phyloP scores from a whole-genome alignment of 2,329 filamentous ascomycete species.

The Didymella segeticola region DNA sequence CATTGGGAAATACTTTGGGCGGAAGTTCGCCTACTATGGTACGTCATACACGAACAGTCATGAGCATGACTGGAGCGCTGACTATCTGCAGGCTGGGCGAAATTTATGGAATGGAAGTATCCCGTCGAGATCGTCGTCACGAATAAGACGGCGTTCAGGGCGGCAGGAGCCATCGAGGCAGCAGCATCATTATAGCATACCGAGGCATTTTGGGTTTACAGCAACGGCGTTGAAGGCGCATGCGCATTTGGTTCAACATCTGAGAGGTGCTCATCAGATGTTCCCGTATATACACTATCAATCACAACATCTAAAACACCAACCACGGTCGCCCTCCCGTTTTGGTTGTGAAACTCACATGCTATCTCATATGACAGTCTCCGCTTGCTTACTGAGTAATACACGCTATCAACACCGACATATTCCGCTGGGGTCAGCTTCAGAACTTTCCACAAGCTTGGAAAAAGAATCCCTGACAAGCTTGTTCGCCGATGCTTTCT shows the following conservation, averaged over 20 bases:
- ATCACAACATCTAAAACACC: background rate
- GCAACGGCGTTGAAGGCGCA: slow-evolving; percentile 18
- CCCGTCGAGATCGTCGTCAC: slow-evolving; percentile 72
- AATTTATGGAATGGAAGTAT: slow-evolving; percentile 95
- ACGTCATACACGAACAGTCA: slow-evolving; percentile 49
- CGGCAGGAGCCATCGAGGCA: slow-evolving; percentile 55
- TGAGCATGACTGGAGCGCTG: background rate
- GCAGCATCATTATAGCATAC: slow-evolving; percentile 50
- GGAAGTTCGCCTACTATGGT: slow-evolving; percentile 98
- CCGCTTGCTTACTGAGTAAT: no score
- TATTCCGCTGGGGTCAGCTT: no score
- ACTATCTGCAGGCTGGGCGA: slow-evolving; percentile 77
- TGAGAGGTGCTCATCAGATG: background rate
- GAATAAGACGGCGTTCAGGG: slow-evolving; percentile 55
- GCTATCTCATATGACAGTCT: no score
- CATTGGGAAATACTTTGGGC: slow-evolving; percentile 90
- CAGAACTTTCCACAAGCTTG: background rate
- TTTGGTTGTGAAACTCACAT: no score
- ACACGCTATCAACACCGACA: no score
- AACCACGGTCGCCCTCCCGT: no score
- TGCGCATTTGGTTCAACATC: background rate
- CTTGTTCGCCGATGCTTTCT: background rate
- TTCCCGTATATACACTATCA: background rate
- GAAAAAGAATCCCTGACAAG: background rate
- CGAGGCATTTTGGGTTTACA: background rate